phyloP scores from a whole-genome alignment of 2,329 filamentous ascomycete species.

The Colletotrichum sp. region DNA sequence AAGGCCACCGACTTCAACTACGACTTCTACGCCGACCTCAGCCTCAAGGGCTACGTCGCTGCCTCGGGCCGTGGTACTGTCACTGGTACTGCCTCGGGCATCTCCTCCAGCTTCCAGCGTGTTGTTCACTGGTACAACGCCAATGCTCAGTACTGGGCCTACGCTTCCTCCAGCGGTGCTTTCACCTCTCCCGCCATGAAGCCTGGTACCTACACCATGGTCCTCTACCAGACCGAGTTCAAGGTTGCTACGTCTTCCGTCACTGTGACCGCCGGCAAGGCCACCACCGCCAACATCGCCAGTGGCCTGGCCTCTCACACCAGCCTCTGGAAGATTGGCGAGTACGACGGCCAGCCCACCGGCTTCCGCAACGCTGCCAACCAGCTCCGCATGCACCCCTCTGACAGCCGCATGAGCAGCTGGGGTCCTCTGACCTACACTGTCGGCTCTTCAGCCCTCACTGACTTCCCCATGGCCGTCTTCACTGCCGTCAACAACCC shows the following conservation, averaged over 20 bases:
- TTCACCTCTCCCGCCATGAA: constrained; percentile 72
- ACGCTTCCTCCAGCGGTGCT: constrained; percentile 55
- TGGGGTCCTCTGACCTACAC: constrained; percentile 68
- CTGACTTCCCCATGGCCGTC: constrained; percentile 69
- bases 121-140: constrained; percentile 72
- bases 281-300: constrained; percentile 55
- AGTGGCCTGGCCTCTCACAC: constrained; percentile 48
- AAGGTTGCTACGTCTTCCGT: constrained; percentile 55
- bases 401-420: constrained; percentile 65
- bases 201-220: constrained; percentile 71
- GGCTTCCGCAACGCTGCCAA: constrained; percentile 72
- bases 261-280: constrained; percentile 53
- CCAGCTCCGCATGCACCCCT: constrained; percentile 71
- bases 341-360: constrained; percentile 67
- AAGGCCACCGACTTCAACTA: constrained; percentile 52
- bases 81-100: constrained; percentile 63
- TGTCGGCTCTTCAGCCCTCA: constrained; percentile 56
- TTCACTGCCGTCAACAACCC: constrained; percentile 66
- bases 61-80: constrained; percentile 62
- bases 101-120: constrained; percentile 53
- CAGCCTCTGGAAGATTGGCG: constrained; percentile 67
- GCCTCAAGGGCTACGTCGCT: constrained; percentile 62
- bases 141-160: constrained; percentile 69
- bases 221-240: constrained; percentile 65
- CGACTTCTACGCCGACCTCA: constrained; percentile 64